phyloP scores from a whole-genome alignment of 2,329 filamentous ascomycete genomes.

The Lizonia empirigonia region DNA sequence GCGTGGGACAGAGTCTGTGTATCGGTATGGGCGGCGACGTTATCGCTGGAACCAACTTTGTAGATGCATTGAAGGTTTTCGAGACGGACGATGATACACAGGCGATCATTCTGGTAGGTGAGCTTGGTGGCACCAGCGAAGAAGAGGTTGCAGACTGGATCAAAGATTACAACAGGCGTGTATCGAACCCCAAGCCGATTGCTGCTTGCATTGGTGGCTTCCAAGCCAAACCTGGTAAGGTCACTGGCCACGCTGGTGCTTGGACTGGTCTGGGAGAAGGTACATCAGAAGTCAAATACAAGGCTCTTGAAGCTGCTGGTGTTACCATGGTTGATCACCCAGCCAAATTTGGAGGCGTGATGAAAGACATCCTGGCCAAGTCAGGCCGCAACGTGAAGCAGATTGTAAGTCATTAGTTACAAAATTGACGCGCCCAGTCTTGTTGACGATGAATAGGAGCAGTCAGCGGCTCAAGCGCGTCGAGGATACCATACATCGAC shows the following conservation, averaged over 20 bases:
- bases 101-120: constrained; percentile 73
- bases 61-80: constrained; percentile 71
- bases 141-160: constrained; percentile 77
- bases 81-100: constrained; percentile 70
- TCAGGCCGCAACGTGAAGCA: constrained; percentile 50
- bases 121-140: constrained; percentile 73
- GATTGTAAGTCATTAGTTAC: constrained; percentile 36
- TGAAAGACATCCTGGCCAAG: constrained; percentile 65
- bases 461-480: constrained; percentile 47
- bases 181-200: constrained; percentile 72
- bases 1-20: constrained; percentile 76
- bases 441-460: constrained; percentile 31
- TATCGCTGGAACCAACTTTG: constrained; percentile 73
- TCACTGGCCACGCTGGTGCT: constrained; percentile 83
- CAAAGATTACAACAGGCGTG: constrained; percentile 64
- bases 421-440: neutral
- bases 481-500: constrained; percentile 54
- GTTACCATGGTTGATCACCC: constrained; percentile 76
- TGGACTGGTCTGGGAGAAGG: constrained; percentile 71
- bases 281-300: constrained; percentile 68
- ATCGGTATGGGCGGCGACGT: constrained; percentile 80
- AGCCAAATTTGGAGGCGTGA: constrained; percentile 71
- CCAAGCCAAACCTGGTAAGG: constrained; percentile 64
- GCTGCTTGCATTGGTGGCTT: constrained; percentile 73
- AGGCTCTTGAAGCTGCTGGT: constrained; percentile 68